Percentiles rank a stretch among this genome's conserved stretches.
phyloP scores from a whole-genome alignment of 1,284 basidiomycete genomes.

The Athelia sp. region DNA sequence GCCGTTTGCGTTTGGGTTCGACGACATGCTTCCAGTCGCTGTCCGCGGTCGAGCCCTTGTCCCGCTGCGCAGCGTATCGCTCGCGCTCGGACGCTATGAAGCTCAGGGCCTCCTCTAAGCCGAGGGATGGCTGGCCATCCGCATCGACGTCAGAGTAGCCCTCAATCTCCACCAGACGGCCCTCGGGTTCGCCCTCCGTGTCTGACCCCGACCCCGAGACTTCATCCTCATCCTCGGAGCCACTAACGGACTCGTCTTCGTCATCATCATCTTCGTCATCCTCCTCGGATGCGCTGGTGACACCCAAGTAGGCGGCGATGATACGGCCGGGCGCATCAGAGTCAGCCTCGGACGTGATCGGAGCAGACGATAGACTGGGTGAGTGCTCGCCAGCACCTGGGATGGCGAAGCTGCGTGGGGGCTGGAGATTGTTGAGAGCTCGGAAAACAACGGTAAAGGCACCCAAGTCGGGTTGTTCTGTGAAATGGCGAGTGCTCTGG shows the following conservation, averaged over 20 bases:
- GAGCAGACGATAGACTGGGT: slow-evolving; percentile 26
- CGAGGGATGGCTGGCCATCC: slow-evolving; percentile 47
- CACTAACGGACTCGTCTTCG: slow-evolving; percentile 1
- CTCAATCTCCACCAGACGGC: slow-evolving; percentile 15
- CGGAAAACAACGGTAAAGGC: slow-evolving; percentile 69
- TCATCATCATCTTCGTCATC: slow-evolving; percentile 14
- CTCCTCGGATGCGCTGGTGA: slow-evolving; percentile 4
- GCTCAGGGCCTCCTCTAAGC: slow-evolving; percentile 58
- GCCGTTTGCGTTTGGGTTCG: slow-evolving; percentile 43
- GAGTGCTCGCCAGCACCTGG: slow-evolving; percentile 16
- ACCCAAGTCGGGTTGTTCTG: slow-evolving; percentile 72
- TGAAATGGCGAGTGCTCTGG: slow-evolving; percentile 1
- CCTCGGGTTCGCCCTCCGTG: slow-evolving; percentile 23
- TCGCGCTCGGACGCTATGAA: slow-evolving; percentile 65
- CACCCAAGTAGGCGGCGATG: slow-evolving; percentile 5
- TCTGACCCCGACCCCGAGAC: slow-evolving; percentile 20
- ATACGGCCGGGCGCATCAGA: slow-evolving; percentile 22
- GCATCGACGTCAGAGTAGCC: neutral
- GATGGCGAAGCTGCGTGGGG: slow-evolving; percentile 25
- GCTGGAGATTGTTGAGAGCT: slow-evolving; percentile 56
- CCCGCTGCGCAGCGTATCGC: slow-evolving; percentile 41
- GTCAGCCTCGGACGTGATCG: slow-evolving; percentile 5
- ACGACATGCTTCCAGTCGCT: slow-evolving; percentile 17
- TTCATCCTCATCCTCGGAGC: too few relatives aligned
- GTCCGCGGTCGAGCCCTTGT: slow-evolving; percentile 21